Evolutionary conservation across 1,284 basidiomycete species (phyloP).

Genomic region (Pseudomicrostroma phylloplanum): DNA sequence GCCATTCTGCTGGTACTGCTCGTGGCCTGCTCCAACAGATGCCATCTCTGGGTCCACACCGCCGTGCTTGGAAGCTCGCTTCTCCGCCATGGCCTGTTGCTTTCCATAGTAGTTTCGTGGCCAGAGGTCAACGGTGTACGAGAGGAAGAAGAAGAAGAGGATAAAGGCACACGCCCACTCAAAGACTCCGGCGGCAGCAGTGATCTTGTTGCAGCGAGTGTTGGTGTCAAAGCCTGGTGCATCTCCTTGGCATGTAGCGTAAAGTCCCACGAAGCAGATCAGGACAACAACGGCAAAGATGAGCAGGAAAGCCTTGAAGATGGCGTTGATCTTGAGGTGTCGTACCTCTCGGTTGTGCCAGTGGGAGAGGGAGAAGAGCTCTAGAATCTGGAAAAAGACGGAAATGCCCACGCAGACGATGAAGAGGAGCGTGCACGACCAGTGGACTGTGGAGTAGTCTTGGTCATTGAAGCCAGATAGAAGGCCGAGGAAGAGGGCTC

Average conservation of each 20-base stretch:
- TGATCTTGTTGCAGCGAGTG: constrained; percentile 52
- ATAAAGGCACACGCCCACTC: constrained; percentile 50
- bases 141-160: constrained; percentile 51
- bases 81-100: constrained; percentile 16
- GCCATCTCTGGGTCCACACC: neutral
- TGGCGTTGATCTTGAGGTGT: constrained; percentile 53
- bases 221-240: constrained; percentile 20
- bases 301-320: constrained; percentile 54
- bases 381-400: constrained; percentile 55
- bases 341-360: constrained; percentile 51
- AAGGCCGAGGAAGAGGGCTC: constrained; percentile 53
- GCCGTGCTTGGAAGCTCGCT: constrained; percentile 8
- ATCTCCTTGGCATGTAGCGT: constrained; percentile 42
- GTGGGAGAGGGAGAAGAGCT: constrained; percentile 51
- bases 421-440: constrained; percentile 55
- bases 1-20: neutral
- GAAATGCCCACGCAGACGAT: constrained; percentile 54
- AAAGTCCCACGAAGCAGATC: constrained; percentile 54
- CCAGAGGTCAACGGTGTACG: constrained; percentile 50
- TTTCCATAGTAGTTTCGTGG: constrained; percentile 16
- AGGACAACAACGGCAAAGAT: constrained; percentile 52
- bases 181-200: constrained; percentile 52
- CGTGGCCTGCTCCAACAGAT: neutral
- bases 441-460: constrained; percentile 53
- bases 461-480: constrained; percentile 51